phyloP scores from a whole-genome alignment of 441 rosid genomes.

The Biscutella laevigata region DNA sequence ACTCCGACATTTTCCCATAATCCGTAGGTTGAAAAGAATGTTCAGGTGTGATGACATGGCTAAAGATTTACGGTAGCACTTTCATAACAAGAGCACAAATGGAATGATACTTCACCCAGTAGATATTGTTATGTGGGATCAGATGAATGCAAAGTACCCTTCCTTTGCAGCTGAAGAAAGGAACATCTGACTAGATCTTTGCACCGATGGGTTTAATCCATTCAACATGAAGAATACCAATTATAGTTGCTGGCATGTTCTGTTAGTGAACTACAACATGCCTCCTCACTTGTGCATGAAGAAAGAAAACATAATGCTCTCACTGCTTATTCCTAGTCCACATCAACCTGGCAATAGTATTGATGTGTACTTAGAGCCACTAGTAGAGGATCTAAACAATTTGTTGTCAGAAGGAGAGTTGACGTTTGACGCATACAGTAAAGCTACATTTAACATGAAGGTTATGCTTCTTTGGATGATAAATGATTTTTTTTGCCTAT shows the following conservation, averaged over 20 bases:
- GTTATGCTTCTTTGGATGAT: neutral
- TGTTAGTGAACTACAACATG: neutral
- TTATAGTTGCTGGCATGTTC: neutral
- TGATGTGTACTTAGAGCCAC: neutral
- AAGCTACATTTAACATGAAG: neutral
- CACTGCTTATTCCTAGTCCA: neutral
- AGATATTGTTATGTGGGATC: too few relatives aligned
- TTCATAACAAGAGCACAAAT: too few relatives aligned
- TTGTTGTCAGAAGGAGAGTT: neutral
- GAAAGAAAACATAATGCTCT: neutral
- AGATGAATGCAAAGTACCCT: neutral
- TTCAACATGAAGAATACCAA: neutral
- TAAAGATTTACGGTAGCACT: too few relatives aligned
- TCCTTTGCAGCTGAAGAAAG: neutral
- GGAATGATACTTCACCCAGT: too few relatives aligned
- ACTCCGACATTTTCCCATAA: too few relatives aligned
- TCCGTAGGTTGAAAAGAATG: too few relatives aligned
- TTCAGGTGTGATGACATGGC: too few relatives aligned
- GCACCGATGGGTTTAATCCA: neutral
- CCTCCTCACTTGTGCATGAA: neutral
- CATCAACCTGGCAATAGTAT: neutral
- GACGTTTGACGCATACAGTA: neutral
- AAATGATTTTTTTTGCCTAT: neutral
- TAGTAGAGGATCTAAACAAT: neutral
- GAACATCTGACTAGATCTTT: neutral